These are phyloP conservation scores for Gentiana macrophylla DNA, from an alignment of 257 asterid genomes.

Conservation along the genomic window DNA sequence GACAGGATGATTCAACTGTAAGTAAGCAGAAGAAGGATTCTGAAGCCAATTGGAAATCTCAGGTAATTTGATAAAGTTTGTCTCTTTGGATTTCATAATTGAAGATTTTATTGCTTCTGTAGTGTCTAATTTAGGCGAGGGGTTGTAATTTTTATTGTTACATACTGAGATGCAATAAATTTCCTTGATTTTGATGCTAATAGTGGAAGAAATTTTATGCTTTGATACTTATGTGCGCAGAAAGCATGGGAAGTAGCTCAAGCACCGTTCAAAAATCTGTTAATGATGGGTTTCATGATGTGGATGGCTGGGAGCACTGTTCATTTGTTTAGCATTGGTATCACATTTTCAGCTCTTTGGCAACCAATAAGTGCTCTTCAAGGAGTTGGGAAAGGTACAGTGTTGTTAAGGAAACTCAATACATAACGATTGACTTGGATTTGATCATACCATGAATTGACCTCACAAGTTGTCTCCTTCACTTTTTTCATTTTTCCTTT, in stretches of 20 bases:
- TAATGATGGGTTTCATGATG: slow-evolving; percentile 99
- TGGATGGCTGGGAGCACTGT: slow-evolving; percentile 99
- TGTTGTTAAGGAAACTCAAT: neutral
- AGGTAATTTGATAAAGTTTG: slow-evolving; percentile 21
- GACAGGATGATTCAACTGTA: slow-evolving; percentile 72
- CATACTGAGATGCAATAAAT: neutral
- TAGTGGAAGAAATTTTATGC: neutral
- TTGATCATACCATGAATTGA: neutral
- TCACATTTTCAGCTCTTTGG: slow-evolving; percentile 90
- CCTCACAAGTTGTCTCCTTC: neutral
- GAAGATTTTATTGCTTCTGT: too few species aligned
- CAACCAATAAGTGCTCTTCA: slow-evolving; percentile 97
- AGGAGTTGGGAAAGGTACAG: slow-evolving; percentile 82
- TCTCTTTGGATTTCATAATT: neutral
- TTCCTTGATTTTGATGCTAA: too few species aligned
- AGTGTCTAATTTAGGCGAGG: neutral
- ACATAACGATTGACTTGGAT: neutral
- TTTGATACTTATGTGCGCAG: slow-evolving; percentile 21
- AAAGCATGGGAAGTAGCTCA: slow-evolving; percentile 99
- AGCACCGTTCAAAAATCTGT: slow-evolving; percentile 85
- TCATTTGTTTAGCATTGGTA: slow-evolving; percentile 92
- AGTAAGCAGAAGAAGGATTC: slow-evolving; percentile 87
- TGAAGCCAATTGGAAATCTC: slow-evolving; percentile 81
- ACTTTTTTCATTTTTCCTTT: neutral
- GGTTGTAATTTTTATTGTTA: neutral